Base-by-base conservation (phyloP, 2,329 filamentous ascomycete genomes). In the Parastagonospora avenae region DNA sequence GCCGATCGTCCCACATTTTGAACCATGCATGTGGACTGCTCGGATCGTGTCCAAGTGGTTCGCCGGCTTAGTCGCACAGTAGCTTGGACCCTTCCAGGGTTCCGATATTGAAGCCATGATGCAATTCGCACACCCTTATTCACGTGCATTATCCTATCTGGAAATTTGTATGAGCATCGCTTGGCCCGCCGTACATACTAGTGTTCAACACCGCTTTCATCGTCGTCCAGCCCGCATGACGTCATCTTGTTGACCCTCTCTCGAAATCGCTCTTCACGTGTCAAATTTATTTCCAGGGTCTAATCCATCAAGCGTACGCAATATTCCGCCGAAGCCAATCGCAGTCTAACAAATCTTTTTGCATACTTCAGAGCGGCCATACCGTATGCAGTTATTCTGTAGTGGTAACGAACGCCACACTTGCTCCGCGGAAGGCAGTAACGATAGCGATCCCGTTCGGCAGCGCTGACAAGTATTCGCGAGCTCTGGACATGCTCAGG, bases 21-120 rank as follows among this genome's bases (percentile, higher is more conserved):
- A 31, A 10, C 14, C 43, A 46, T 19, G 24, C 8, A 28, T 35
- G 10, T 14, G 14, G 43, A 8, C 7, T 14, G 19, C 14, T 11
- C 15, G 16, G 29, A 47, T 47, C 44, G 44, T 36, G 44, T 41
- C 16, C 15, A 40, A 39, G 32, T 47, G 44, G 37, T 47, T 47
- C 36, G 44, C 36, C 37, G 10, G 12, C 15, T 15, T 36, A 37
- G 32, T 28, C 15, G 4, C 36, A 19, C 14, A 38, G 14, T 38
- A 19, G 36, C 36, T 38, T 24, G 36, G 16, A 38, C 16, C 36
- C 36, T 38, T 16, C 36, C 19, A 24, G 5, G 19, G 19, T 24
- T 24, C 19, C 5, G 36, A 24, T 38, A 38, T 16, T 19, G 15
- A 38, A 38, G 36, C 36, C 15, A 38, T 10, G 36, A 24, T 24